These are phyloP conservation scores for Wickerhamiella azymoides DNA, from an alignment of 805 yeast genomes.

Conservation along the genomic window DNA sequence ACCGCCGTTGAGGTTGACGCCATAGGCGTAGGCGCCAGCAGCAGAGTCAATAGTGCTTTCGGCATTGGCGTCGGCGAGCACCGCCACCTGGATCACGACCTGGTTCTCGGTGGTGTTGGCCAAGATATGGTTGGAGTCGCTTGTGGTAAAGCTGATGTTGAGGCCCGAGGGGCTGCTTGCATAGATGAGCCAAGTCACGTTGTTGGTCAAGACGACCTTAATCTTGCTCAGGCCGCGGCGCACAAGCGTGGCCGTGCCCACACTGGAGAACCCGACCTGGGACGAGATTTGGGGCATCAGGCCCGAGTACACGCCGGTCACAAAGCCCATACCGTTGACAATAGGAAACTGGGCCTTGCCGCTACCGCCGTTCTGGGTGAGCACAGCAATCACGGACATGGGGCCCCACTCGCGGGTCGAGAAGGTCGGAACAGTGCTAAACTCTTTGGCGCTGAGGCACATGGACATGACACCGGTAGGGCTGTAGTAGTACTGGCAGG, in stretches of 20 bases:
- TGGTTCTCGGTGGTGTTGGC: slow-evolving; percentile 29
- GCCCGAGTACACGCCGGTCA: slow-evolving; percentile 48
- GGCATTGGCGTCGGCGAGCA: slow-evolving; percentile 26
- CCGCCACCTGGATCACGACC: slow-evolving; percentile 20
- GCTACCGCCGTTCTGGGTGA: slow-evolving; percentile 10
- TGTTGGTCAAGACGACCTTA: slow-evolving; percentile 28
- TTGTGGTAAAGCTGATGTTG: slow-evolving; percentile 25
- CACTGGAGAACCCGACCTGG: slow-evolving; percentile 32
- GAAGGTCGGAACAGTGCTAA: slow-evolving; percentile 36
- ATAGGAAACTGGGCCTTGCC: slow-evolving; percentile 38
- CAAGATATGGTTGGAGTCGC: slow-evolving; percentile 32
- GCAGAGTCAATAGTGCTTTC: slow-evolving; percentile 41
- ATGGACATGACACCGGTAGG: slow-evolving; percentile 44
- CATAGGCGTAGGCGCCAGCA: slow-evolving; percentile 54
- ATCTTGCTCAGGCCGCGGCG: slow-evolving; percentile 25
- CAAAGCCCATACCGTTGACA: slow-evolving; percentile 74
- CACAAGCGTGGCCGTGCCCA: slow-evolving; percentile 26
- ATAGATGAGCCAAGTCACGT: slow-evolving; percentile 38
- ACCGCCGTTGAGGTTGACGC: slow-evolving; percentile 36
- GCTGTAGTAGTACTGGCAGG: slow-evolving; percentile 36
- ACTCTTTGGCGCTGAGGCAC: slow-evolving; percentile 39
- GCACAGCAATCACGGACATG: slow-evolving; percentile 16
- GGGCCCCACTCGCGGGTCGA: slow-evolving; percentile 27
- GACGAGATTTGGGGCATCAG: slow-evolving; percentile 35
- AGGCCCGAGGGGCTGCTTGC: slow-evolving; percentile 28